phyloP scores from a whole-genome alignment of 495 filamentous ascomycete genomes.

The Clavariopsis aquatica region DNA sequence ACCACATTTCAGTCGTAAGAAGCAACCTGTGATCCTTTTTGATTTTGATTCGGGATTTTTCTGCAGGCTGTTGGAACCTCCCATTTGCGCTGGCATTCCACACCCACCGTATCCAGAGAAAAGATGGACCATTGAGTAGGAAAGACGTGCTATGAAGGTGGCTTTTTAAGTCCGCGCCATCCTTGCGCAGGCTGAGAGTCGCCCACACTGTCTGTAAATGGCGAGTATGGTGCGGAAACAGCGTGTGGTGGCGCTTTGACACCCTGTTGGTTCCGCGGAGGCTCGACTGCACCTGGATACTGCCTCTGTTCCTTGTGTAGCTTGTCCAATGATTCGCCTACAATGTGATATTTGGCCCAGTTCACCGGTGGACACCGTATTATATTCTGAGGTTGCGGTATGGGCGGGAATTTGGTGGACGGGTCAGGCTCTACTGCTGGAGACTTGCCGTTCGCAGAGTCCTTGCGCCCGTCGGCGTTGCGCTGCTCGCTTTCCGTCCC shows the following conservation, averaged over 20 bases:
- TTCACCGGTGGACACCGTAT: constrained; percentile 83
- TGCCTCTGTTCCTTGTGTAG: constrained; percentile 75
- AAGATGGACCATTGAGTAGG: neutral
- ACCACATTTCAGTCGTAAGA: constrained; percentile 14
- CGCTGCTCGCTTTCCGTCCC: constrained; percentile 43
- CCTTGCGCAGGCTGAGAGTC: constrained; percentile 36
- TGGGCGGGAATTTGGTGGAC: constrained; percentile 47
- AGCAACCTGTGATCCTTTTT: constrained; percentile 8
- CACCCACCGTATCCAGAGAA: neutral
- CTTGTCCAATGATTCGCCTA: constrained; percentile 77
- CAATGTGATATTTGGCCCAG: constrained; percentile 85
- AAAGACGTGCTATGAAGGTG: neutral
- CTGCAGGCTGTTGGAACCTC: too few species aligned
- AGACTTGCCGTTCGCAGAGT: constrained; percentile 20
- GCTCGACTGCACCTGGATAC: constrained; percentile 45
- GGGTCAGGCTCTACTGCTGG: constrained; percentile 23
- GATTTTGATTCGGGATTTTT: neutral
- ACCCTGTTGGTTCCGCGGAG: constrained; percentile 48
- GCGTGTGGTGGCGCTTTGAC: constrained; percentile 54
- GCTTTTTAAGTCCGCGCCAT: constrained; percentile 31
- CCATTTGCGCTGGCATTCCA: too few species aligned
- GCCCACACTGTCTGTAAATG: constrained; percentile 47
- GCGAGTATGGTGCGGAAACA: constrained; percentile 74
- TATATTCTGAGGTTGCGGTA: constrained; percentile 79
- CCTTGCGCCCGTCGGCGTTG: constrained; percentile 44